A percentile compares a stretch with the other conserved stretches of the same genome.
Conservation (phyloP, 2,329 filamentous ascomycete species). For the Magnaporthiopsis rhizophila region DNA sequence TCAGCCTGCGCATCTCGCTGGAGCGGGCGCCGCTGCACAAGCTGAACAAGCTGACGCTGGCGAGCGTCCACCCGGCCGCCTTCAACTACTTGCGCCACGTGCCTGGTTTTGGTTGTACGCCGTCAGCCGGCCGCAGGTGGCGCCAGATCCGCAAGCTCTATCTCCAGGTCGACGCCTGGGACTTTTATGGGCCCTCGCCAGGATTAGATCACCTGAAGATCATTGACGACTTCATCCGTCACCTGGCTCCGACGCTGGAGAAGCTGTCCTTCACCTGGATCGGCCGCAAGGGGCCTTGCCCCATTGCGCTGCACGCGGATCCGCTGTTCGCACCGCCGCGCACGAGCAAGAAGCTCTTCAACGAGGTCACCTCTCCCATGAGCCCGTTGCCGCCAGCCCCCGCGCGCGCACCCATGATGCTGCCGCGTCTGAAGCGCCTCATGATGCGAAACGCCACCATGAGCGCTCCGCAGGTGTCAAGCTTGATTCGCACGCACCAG, state of each 20-base stretch:
- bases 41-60: constrained; percentile 63
- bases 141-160: constrained; percentile 66
- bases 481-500: constrained; percentile 60
- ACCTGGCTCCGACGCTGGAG: constrained; percentile 57
- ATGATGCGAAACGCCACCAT: constrained; percentile 65
- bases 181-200: constrained; percentile 50
- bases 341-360: constrained; percentile 49
- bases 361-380: constrained; percentile 58
- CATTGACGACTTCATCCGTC: constrained; percentile 71
- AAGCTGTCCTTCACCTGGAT: constrained; percentile 73
- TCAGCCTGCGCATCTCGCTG: constrained; percentile 75
- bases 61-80: constrained; percentile 65
- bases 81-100: constrained; percentile 71
- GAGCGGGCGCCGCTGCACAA: constrained; percentile 61
- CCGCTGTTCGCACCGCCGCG: constrained; percentile 55
- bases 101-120: constrained; percentile 65
- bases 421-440: constrained; percentile 60
- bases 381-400: constrained; percentile 49
- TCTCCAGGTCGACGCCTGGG: constrained; percentile 65
- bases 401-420: constrained; percentile 47
- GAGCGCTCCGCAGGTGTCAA: constrained; percentile 61
- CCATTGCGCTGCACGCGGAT: constrained; percentile 62
- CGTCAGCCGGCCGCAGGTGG: constrained; percentile 67
- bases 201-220: constrained; percentile 67
- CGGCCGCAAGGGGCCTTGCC: constrained; percentile 64